Base-by-base conservation (phyloP, 345 rosid genomes). In the Nasturtium officinale region DNA sequence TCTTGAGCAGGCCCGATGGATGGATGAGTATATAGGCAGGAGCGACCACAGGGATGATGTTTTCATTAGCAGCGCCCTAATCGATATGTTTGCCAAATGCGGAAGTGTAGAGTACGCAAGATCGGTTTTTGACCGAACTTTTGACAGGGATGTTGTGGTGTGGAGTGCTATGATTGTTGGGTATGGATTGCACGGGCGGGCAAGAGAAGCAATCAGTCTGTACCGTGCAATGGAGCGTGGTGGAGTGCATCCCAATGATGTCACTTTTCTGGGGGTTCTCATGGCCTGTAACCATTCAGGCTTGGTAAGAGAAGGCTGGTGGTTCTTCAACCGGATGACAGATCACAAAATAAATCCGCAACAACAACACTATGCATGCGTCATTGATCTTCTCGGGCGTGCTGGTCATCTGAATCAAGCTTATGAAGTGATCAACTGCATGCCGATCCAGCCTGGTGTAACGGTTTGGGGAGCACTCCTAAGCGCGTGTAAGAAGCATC, bases 91-190 rank as follows among this genome's bases (percentile, higher is more conserved):
- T 79, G 85, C 88, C 26, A 90, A 88, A 83, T 87, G 96, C 17
- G 91, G 93, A 57, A 83, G 82, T 61, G 69, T 86, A 54, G 86
- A 83, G 56, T 76, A 72, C 51, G 86, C 96, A 38, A 75, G 83
- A 16, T 21, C 25, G 42, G 81, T 88, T 66, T 90, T 90, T 54
- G 85, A 88, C 52, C 76, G 86, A 78, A 79, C 83, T 32, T 62
- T 53, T 38, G 71, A 84, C 55, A 86, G 83, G 66, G 91, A 88
- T 76, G 86, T 86, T 65, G 93, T 88, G 35, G 65, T 79, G 68
- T 88, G 93, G 93, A 87, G 89, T 77, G 84, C 89, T 28, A 86
- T 86, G 90, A 84, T 85, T 47, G 76, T 85, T 17, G 91, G 91
- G 33, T 90, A 90, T 63, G 93, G 90, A 71, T 66, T 88, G 67